These are phyloP conservation scores for Diaporthe capsici DNA, from an alignment of 2,329 filamentous ascomycete genomes.

Conservation along the genomic window DNA sequence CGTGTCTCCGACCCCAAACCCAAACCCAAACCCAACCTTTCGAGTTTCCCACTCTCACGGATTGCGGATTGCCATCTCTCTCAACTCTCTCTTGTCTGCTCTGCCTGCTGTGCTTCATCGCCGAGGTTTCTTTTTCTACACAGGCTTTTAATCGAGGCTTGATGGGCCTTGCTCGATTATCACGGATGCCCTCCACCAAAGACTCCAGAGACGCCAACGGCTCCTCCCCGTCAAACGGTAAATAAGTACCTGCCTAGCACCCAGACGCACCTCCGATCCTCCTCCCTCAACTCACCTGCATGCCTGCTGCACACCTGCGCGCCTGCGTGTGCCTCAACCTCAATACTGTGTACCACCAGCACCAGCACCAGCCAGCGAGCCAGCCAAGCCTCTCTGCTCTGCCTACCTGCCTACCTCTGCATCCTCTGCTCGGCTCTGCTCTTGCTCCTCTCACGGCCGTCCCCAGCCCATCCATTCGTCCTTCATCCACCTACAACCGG, in stretches of 20 bases:
- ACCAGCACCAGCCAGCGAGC: not conserved
- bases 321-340: constrained; percentile 4
- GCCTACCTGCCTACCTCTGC: constrained; percentile 1
- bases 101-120: constrained; percentile 6
- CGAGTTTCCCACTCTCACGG: constrained; percentile 18
- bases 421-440: not conserved
- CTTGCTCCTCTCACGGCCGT: not conserved
- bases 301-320: not conserved
- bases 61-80: constrained; percentile 29
- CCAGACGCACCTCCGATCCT: constrained; percentile 20
- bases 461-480: constrained; percentile 4
- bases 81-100: constrained; percentile 1
- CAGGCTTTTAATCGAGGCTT: not conserved
- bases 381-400: constrained; percentile 8
- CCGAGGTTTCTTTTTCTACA: not conserved
- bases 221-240: constrained; percentile 41
- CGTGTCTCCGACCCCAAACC: constrained; percentile 3
- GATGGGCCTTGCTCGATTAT: constrained; percentile 24
- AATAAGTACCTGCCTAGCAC: constrained; percentile 37
- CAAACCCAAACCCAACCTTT: constrained; percentile 23
- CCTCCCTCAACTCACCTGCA: constrained; percentile 27
- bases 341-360: constrained; percentile 10
- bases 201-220: constrained; percentile 40
- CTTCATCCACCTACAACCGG: constrained; percentile 14
- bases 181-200: constrained; percentile 42